Conservation (phyloP, 495 filamentous ascomycete genomes). For the Lasiosphaeria hispida region DNA sequence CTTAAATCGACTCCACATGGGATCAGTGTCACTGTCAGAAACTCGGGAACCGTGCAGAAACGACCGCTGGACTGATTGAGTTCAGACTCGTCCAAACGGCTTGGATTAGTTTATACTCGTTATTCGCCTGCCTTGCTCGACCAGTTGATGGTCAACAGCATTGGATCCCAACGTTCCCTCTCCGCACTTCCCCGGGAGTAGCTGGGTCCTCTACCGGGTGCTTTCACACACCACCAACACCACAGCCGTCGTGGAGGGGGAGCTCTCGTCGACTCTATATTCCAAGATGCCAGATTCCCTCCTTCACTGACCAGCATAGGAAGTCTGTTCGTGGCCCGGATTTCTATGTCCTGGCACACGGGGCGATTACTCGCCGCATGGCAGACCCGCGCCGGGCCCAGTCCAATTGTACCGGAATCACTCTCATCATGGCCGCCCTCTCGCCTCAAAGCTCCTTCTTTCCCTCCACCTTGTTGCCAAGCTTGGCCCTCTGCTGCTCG, state of each 20-base stretch:
- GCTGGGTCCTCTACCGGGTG: conserved; percentile 20
- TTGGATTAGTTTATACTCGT: background rate
- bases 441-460: conserved; percentile 46
- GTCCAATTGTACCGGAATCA: background rate
- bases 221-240: conserved; percentile 24
- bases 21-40: no score
- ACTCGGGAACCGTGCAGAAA: no score
- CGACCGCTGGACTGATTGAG: no score
- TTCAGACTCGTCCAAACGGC: no score
- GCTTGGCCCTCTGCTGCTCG: conserved; percentile 50
- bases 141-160: conserved; percentile 32
- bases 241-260: conserved; percentile 25
- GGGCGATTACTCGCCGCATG: background rate
- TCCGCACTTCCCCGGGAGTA: conserved; percentile 9
- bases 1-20: no score
- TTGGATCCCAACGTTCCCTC: background rate
- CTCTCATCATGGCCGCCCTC: background rate
- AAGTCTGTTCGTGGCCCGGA: background rate
- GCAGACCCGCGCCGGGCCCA: background rate
- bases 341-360: no score
- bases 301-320: background rate
- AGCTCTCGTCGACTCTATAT: conserved; percentile 13
- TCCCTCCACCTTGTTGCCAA: conserved; percentile 28
- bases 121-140: conserved; percentile 17
- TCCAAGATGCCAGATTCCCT: conserved; percentile 12